phyloP scores from a whole-genome alignment of 169 alveolate species.

The Plasmodium gaboni region DNA sequence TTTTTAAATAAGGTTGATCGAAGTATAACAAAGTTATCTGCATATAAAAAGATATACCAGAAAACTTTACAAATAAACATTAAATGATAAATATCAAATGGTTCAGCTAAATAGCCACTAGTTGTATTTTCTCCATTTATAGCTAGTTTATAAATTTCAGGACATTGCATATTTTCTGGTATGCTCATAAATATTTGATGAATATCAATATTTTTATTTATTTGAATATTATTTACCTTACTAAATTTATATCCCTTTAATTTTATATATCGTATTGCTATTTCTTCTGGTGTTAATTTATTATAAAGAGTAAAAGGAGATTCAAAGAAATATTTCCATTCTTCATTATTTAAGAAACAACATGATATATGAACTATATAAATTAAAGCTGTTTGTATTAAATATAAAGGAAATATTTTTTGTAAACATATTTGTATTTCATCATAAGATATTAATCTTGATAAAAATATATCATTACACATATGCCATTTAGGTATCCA shows the following conservation, averaged over 20 bases:
- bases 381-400: conserved; percentile 73
- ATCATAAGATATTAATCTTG: conserved; percentile 75
- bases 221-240: conserved; percentile 20
- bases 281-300: conserved; percentile 74
- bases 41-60: conserved; percentile 65
- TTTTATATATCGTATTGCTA: conserved; percentile 68
- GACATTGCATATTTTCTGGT: conserved; percentile 75
- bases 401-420: conserved; percentile 58
- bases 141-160: conserved; percentile 63
- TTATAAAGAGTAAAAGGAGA: conserved; percentile 52
- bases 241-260: conserved; percentile 39
- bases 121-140: conserved; percentile 64
- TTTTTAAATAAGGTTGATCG: conserved; percentile 44
- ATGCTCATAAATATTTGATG: conserved; percentile 70
- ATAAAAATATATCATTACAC: conserved; percentile 75
- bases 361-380: conserved; percentile 74
- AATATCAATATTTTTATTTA: conserved; percentile 34
- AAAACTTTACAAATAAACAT: conserved; percentile 64
- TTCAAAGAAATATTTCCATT: conserved; percentile 71
- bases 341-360: conserved; percentile 50
- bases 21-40: conserved; percentile 61
- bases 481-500: conserved; percentile 73
- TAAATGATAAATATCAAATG: conserved; percentile 74
- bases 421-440: conserved; percentile 66
- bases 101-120: conserved; percentile 71